Evolutionary conservation across 495 filamentous ascomycete genomes (phyloP).

Genomic region (Podospora pseudocomata): DNA sequence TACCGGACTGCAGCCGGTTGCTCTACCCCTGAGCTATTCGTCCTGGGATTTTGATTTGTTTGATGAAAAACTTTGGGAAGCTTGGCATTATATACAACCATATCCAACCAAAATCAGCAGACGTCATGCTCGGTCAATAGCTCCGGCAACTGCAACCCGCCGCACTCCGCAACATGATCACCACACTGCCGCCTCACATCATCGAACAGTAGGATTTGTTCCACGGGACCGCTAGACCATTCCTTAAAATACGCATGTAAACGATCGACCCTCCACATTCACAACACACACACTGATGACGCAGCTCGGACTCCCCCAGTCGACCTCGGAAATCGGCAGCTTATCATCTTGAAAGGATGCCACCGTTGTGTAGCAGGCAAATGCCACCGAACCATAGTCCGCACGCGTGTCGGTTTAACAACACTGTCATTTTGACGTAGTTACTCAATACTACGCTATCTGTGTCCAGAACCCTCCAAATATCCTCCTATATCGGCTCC

Average conservation of each 20-base stretch:
- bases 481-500: too few species aligned
- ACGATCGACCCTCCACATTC: not conserved
- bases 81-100: not conserved
- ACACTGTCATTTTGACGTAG: too few species aligned
- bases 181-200: too few species aligned
- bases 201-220: too few species aligned
- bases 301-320: not conserved
- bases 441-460: too few species aligned
- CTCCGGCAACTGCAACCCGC: too few species aligned
- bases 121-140: too few species aligned
- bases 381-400: not conserved
- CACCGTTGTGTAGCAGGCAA: not conserved
- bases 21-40: constrained; percentile 30
- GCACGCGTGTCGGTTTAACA: too few species aligned
- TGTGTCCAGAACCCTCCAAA: too few species aligned
- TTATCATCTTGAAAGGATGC: not conserved
- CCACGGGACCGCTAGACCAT: too few species aligned
- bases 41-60: constrained; percentile 2
- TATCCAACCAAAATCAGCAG: not conserved
- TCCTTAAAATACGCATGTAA: not conserved
- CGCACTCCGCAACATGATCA: too few species aligned
- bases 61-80: not conserved
- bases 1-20: constrained; percentile 29
- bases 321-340: not conserved
- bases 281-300: not conserved